Evolutionary conservation across 2,329 filamentous ascomycete genomes (phyloP).

Genomic region (Zarea fungicola): DNA sequence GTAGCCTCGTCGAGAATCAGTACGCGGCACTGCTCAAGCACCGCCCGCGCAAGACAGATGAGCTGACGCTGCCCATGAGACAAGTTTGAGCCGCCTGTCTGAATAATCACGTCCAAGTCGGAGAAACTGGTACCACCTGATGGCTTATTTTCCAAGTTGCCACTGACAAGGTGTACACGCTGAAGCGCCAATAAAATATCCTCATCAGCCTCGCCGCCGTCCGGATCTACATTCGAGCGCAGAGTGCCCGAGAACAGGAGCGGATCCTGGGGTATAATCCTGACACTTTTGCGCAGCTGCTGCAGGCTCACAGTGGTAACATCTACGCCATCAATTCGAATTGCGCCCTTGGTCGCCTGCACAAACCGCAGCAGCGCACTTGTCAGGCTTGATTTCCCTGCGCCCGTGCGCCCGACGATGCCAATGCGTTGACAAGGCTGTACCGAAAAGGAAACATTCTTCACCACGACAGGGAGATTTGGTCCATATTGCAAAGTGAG

Average conservation of each 20-base stretch:
- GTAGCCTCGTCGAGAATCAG: constrained; percentile 1
- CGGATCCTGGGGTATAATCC: constrained; percentile 11
- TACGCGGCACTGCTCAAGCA: constrained; percentile 2
- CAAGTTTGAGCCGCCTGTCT: not conserved
- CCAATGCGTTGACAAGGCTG: constrained; percentile 3
- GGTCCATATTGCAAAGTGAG: not conserved
- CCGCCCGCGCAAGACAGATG: constrained; percentile 8
- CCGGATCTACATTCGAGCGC: constrained; percentile 4
- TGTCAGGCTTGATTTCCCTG: constrained; percentile 9
- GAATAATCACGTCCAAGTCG: not conserved
- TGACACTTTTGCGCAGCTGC: not conserved
- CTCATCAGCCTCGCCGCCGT: not conserved
- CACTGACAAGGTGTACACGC: not conserved
- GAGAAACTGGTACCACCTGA: not conserved
- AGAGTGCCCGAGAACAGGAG: constrained; percentile 10
- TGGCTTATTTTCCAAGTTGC: not conserved
- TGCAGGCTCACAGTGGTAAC: not conserved
- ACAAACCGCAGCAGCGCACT: constrained; percentile 9
- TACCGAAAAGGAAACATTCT: constrained; percentile 2
- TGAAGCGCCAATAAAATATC: not conserved
- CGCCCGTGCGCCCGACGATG: constrained; percentile 12
- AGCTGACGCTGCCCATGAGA: constrained; percentile 13
- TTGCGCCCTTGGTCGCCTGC: not conserved
- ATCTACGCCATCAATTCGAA: constrained; percentile 7
- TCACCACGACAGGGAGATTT: not conserved